Percentiles rank a stretch among this genome's conserved stretches.
Conservation (phyloP, 768 basidiomycete species). For the Coprinopsis marcescibilis region DNA sequence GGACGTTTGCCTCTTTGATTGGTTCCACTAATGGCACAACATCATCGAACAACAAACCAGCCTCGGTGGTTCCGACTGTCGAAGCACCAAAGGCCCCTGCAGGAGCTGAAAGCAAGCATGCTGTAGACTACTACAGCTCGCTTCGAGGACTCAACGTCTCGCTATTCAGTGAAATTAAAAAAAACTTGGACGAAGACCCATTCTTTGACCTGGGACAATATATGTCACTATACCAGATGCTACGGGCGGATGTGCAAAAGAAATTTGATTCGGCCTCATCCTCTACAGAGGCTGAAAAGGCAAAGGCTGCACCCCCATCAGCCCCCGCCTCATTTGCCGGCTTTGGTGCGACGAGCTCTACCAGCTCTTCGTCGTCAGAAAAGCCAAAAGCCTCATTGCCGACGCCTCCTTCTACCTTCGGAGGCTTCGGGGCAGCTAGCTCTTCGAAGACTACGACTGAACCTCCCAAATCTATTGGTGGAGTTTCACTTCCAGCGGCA, state of each 20-base stretch:
- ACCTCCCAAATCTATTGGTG: background rate
- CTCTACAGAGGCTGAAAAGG: conserved; percentile 6
- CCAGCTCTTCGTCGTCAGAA: background rate
- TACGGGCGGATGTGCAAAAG: conserved; percentile 49
- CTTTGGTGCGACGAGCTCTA: background rate
- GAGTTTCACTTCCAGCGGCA: conserved; percentile 14
- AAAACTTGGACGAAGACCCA: conserved; percentile 60
- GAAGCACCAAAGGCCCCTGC: conserved; percentile 6
- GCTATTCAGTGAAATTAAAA: conserved; percentile 50
- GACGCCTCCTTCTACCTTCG: conserved; percentile 29
- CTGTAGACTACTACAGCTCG: conserved; percentile 55
- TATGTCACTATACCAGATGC: conserved; percentile 52
- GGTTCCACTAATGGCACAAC: conserved; percentile 13
- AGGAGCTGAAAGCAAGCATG: conserved; percentile 20
- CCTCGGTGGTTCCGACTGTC: too few relatives aligned
- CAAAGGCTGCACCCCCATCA: background rate
- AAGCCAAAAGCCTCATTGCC: conserved; percentile 20
- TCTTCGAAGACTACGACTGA: background rate
- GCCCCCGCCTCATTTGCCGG: background rate
- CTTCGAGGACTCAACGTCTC: conserved; percentile 74
- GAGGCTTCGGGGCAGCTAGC: conserved; percentile 12
- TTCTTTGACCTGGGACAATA: conserved; percentile 58
- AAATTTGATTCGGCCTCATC: conserved; percentile 39
- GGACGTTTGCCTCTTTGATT: conserved; percentile 46
- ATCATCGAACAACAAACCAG: conserved; percentile 9